Evolutionary conservation across 2,329 filamentous ascomycete species (phyloP), one percentile per base, ranked within the genome.

Genomic region (Fusarium sp.): DNA sequence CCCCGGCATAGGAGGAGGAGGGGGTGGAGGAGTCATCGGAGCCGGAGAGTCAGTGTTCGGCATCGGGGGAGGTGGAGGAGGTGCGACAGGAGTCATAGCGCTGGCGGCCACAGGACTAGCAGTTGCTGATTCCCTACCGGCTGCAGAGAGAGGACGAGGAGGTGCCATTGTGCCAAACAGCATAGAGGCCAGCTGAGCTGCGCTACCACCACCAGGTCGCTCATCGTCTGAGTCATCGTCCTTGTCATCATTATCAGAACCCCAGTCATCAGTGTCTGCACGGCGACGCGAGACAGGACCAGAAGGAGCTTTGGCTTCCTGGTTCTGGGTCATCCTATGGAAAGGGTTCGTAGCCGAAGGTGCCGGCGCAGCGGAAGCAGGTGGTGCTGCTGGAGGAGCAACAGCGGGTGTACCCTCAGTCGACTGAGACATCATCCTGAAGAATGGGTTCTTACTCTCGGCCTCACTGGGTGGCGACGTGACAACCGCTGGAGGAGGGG

Each of bases 81-180:
- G 82, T 42, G 79, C 83, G 50, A 78, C 83, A 63, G 79, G 83
- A 63, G 81, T 82, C 66, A 82, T 83, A 77, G 77, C 84, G 52
- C 73, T 82, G 14, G 80, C 80, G 12, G 81, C 80, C n/a, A 77
- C 79, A 38, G 81, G 81, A 62, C 81, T 83, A 12, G 77, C 71
- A 20, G 83, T 80, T 22, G 84, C 79, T 13, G 85, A 85, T 75
- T 93, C 93, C 73, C 93, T 91, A 60, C 93, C 94, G 80, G 93
- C 90, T 11, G 94, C 92, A 25, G 94, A 97, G 47, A 98, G 83
- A 35, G 95, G 95, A 56, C 95, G 91, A 18, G 96, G 95, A 42
- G 96, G 95, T 14, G 90, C 95, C 95, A 99, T 98, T 56, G 95
- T 97, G 65, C 96, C 95, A 80, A 99, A 99, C 25, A 99, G 87